These are phyloP conservation scores for Chrysoporthe cubensis DNA, from an alignment of 2,329 filamentous ascomycete species.

Conservation along the genomic window DNA sequence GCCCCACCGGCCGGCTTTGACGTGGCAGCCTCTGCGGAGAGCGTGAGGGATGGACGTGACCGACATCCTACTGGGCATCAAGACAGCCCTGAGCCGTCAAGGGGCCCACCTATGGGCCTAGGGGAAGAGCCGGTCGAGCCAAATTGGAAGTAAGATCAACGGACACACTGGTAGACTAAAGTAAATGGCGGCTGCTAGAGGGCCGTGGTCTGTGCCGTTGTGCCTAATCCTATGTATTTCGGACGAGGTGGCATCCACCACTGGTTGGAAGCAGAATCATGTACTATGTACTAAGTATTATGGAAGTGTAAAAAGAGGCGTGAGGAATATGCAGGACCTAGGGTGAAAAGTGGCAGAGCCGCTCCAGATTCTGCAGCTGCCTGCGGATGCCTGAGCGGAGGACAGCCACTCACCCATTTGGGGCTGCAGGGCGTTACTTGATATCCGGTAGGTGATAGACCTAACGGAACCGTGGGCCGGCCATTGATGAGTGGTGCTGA, in stretches of 20 bases:
- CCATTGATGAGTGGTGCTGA: no score
- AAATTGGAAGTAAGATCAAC: neutral
- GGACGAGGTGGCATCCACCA: neutral
- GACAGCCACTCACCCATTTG: neutral
- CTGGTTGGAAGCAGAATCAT: neutral
- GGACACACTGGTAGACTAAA: neutral
- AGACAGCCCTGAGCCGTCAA: neutral
- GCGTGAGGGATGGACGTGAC: neutral
- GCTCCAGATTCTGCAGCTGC: neutral
- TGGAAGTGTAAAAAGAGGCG: neutral
- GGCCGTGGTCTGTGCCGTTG: neutral
- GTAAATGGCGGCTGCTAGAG: neutral
- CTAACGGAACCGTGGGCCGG: no score
- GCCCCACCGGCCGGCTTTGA: conserved; percentile 16
- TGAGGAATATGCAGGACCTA: neutral
- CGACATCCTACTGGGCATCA: conserved; percentile 2
- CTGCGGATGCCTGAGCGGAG: neutral
- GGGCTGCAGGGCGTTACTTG: neutral
- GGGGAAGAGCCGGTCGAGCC: conserved; percentile 1
- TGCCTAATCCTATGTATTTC: neutral
- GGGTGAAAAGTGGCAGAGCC: neutral
- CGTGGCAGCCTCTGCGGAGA: conserved; percentile 11
- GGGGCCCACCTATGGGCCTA: neutral
- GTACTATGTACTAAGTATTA: neutral
- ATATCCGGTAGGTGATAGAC: neutral